These are phyloP conservation scores for Nannochloropsis granulata DNA, from an alignment of 108 stramenopile species.

Conservation along the genomic window DNA sequence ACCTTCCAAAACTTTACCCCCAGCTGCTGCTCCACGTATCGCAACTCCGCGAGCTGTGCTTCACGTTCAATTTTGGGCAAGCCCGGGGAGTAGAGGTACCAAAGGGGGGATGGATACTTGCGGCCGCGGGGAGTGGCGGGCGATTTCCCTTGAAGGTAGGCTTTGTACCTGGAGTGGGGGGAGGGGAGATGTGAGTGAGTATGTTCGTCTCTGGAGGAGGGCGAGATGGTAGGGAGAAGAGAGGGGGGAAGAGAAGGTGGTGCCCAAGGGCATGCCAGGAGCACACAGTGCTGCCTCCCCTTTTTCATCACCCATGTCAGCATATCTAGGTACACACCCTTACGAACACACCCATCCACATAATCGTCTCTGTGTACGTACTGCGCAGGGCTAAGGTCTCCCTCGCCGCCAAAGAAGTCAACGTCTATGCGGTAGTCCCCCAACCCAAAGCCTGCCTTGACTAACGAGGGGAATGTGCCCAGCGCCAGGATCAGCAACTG, in stretches of 20 bases:
- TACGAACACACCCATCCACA: too few relatives aligned
- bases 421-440: not conserved
- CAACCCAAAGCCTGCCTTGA: not conserved
- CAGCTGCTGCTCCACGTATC: not conserved
- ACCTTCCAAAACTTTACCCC: not conserved
- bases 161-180: not conserved
- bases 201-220: too few relatives aligned
- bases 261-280: too few relatives aligned
- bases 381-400: not conserved
- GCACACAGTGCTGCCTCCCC: too few relatives aligned
- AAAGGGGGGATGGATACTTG: not conserved
- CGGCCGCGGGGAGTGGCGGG: not conserved
- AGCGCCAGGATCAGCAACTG: not conserved
- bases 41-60: not conserved
- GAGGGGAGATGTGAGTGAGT: not conserved
- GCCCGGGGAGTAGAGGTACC: not conserved
- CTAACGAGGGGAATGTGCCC: not conserved
- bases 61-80: not conserved
- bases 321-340: too few relatives aligned
- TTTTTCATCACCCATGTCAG: too few relatives aligned
- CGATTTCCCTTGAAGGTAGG: not conserved
- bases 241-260: too few relatives aligned
- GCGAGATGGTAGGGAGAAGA: too few relatives aligned
- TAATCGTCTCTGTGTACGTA: not conserved
- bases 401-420: not conserved